Base-by-base conservation (phyloP, 2,329 filamentous ascomycete species). In the Bipolaris sorokiniana region DNA sequence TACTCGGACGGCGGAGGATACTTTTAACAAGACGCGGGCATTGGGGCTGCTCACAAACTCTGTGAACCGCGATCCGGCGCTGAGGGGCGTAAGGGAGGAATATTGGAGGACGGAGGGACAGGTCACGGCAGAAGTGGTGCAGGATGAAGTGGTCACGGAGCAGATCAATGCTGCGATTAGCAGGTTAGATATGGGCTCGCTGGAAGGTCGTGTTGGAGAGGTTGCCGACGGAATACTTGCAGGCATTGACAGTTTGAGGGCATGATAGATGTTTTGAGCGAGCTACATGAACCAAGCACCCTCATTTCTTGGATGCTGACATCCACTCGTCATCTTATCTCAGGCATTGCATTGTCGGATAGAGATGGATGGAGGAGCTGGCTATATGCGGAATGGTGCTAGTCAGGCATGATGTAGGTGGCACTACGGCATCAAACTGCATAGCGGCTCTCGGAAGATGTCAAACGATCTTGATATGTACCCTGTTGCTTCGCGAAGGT, bases 21-120 rank as follows among this genome's bases (percentile, higher is more conserved):
- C 85, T 11, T 84, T 87, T 72, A 83, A 85, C 52, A 92, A 89
- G 74, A 75, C 96, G 58, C 87, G 85, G 65, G 90, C 90, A 0
- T 79, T 90, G 36, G 90, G 87, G 7, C 87, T 96, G 55, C 79
- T 96, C 44, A 86, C 89, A 73, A 97, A 97, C 79, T 91, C 91
- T 2, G 84, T 90, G 15, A 81, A 89, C 54, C 81, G 93, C 53
- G 91, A 97, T 77, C 83, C 86, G 61, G 84, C 84, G 41, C 78
- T 97, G 74, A 86, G 92, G 57, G 81, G 77, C 2, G 83, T 84
- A 56, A 84, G 84, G 48, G 84, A 88, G 65, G 83, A 81, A 15
- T 97, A 97, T 77, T 98, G 94, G 94, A 79, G 82, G 9, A 88
- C 89, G 42, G 91, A 97, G 79, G 89, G 86, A 6, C 80, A 84